Evolutionary conservation across 2,329 filamentous ascomycete species (phyloP), one percentile per base, ranked within the genome.

Genomic region (Paraconiothyrium sp.): DNA sequence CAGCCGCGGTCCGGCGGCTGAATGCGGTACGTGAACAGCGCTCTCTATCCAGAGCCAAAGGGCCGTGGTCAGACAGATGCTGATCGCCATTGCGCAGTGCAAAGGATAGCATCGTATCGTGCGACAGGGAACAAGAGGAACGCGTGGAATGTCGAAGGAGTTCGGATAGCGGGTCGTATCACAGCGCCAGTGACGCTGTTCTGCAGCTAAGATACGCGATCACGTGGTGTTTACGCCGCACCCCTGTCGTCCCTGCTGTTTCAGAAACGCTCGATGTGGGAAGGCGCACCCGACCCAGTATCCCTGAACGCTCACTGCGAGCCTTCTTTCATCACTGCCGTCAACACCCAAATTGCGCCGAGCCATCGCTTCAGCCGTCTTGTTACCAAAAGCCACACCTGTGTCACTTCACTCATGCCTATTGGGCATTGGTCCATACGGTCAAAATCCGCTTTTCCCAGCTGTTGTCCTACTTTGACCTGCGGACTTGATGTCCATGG

Each of bases 301-400:
- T 30, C 54, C 43, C 43, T 47, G 24, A 11, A 20, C 39, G 35
- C 13, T 34, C 44, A n/a, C 10, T 30, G 39, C 37, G 20, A 37
- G 24, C n/a, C 7, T 46, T 10, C 30, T 56, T 43, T n/a, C 43
- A 37, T 47, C 54, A 39, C 27, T 48, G 43, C 16, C 37, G 43
- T 30, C 43, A 37, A 48, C 54, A 39, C 34, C 54, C 54, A 56
- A 10, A 56, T 56, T 47, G 43, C 43, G 54, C 54, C 54, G 30
- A 56, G 54, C 43, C 41, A 24, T 27, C 20, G n/a, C 14, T 44
- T 44, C 24, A 35, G 30, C 41, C 54, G 32, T 9, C n/a, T 22
- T n/a, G 39, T 13, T 13, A 27, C 39, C 39, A 27, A 48, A 13
- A 20, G 11, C 30, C 27, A 24, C 13, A 10, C 11, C 30, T 34